Conservation (phyloP, 768 basidiomycete species). For the Rubroboletus pulcherrimus region DNA sequence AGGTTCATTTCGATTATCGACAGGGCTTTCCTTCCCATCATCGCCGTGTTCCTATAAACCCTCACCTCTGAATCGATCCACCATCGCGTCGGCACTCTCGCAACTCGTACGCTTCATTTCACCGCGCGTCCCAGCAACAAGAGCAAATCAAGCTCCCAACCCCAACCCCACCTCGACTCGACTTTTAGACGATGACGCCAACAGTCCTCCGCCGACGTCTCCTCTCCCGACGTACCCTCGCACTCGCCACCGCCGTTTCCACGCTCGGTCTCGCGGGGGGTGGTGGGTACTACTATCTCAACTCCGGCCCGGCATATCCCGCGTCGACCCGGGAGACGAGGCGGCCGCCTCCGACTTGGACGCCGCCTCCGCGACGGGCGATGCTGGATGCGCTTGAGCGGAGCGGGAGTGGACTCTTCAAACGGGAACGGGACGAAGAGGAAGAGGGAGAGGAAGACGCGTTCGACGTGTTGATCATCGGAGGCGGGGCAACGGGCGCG, state of each 20-base stretch:
- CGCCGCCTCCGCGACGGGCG: conserved; percentile 63
- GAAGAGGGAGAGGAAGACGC: conserved; percentile 46
- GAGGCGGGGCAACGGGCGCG: conserved; percentile 94
- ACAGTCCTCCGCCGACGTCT: conserved; percentile 26
- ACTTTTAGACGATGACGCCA: not conserved
- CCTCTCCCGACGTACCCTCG: conserved; percentile 55
- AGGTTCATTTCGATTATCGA: no score
- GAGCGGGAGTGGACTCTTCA: not conserved
- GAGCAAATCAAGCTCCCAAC: no score
- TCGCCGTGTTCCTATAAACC: not conserved
- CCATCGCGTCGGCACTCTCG: no score
- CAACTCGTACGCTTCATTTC: no score
- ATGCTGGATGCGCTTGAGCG: conserved; percentile 54
- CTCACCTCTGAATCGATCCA: not conserved
- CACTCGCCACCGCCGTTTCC: conserved; percentile 49
- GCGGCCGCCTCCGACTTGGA: conserved; percentile 77
- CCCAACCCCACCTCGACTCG: not conserved
- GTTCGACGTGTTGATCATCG: conserved; percentile 82
- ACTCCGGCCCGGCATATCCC: conserved; percentile 69
- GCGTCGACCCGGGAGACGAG: conserved; percentile 59
- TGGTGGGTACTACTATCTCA: conserved; percentile 69
- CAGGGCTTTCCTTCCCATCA: no score
- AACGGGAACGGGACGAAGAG: no score
- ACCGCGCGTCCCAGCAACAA: no score
- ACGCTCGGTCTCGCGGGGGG: conserved; percentile 51